Evolutionary conservation across 78 protist species (phyloP).

Genomic region (Dictyostelium capitatum): DNA sequence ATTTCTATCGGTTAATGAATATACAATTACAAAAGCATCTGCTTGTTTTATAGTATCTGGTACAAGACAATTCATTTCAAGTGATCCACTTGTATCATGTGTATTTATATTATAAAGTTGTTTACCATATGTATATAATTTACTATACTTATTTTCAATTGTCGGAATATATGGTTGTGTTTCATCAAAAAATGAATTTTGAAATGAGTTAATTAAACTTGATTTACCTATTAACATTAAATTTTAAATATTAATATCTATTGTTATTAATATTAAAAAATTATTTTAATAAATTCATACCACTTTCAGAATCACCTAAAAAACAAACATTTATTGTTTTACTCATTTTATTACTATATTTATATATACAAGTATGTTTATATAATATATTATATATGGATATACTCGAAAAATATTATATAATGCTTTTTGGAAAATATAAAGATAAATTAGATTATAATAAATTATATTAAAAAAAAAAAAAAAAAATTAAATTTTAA

Average conservation of each 20-base stretch:
- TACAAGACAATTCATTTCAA: neutral
- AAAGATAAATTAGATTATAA: too few relatives aligned
- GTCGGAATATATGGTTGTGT: neutral
- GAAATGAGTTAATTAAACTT: neutral
- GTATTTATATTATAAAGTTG: neutral
- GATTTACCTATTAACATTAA: neutral
- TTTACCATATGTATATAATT: neutral
- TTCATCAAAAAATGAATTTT: neutral
- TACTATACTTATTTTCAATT: neutral
- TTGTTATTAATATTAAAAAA: neutral
- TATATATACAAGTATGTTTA: neutral
- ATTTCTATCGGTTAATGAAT: slow-evolving; percentile 3
- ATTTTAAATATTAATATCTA: neutral
- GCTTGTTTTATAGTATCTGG: neutral
- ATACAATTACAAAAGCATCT: slow-evolving; percentile 1
- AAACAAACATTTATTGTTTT: neutral
- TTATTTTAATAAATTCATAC: neutral
- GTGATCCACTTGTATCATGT: neutral
- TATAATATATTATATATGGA: too few relatives aligned
- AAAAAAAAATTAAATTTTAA: too few relatives aligned
- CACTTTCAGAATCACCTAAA: slow-evolving; percentile 1
- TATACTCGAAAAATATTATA: too few relatives aligned
- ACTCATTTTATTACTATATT: slow-evolving; percentile 7
- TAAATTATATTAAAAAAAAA: too few relatives aligned
- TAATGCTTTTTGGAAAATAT: too few relatives aligned